Percentiles rank a stretch among this genome's conserved stretches.
Evolutionary conservation across 176 grass and related monocot species (phyloP).

Genomic region (Cocos nucifera): DNA sequence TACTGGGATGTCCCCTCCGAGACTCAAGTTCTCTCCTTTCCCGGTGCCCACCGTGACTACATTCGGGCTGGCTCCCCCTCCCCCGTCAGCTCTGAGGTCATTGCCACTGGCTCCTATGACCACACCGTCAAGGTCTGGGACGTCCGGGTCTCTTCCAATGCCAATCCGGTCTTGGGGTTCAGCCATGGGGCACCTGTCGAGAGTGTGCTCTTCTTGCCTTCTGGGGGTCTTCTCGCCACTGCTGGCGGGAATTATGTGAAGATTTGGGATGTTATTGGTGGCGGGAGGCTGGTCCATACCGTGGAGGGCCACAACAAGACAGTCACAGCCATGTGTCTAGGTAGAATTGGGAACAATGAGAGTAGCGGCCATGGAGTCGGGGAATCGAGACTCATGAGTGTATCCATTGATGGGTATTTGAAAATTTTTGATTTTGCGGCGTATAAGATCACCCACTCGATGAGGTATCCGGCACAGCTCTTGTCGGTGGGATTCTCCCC

Average conservation of each 20-base stretch:
- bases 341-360: conserved; percentile 22
- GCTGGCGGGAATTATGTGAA: conserved; percentile 73
- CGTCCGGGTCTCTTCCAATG: conserved; percentile 29
- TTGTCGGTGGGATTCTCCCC: conserved; percentile 76
- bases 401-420: conserved; percentile 91
- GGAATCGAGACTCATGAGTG: conserved; percentile 64
- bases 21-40: conserved; percentile 42
- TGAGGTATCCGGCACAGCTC: conserved; percentile 59
- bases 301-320: conserved; percentile 95
- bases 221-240: conserved; percentile 66
- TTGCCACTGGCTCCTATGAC: conserved; percentile 82
- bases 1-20: conserved; percentile 90
- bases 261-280: conserved; percentile 89
- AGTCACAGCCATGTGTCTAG: conserved; percentile 42
- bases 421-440: conserved; percentile 75
- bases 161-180: conserved; percentile 31
- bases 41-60: conserved; percentile 80
- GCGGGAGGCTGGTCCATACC: conserved; percentile 52
- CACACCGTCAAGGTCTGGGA: conserved; percentile 78
- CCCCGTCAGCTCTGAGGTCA: conserved; percentile 44
- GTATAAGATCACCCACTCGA: conserved; percentile 66
- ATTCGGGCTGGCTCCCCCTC: conserved; percentile 67
- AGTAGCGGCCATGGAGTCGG: conserved; percentile 2
- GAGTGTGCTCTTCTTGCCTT: conserved; percentile 74
- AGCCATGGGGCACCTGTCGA: conserved; percentile 64